Evolutionary conservation across 345 rosid species (phyloP), one percentile per base, ranked within the genome.

Genomic region (Eucalyptus guilfoylei): DNA sequence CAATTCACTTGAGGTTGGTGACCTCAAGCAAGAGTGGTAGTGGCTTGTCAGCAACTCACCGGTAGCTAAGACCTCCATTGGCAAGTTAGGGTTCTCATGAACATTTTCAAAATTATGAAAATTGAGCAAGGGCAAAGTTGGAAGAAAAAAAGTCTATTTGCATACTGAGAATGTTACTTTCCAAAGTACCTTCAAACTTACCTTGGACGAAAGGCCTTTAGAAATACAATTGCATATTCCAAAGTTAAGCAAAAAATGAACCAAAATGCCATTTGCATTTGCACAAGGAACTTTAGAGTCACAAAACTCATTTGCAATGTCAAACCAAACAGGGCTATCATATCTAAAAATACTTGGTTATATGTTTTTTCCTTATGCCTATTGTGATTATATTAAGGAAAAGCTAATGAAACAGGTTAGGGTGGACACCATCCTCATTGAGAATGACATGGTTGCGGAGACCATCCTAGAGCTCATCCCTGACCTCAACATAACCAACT

Each of bases 371-470:
- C 45, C 28, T 87, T 49, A 30, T 44, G 14, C 49, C 14, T 37
- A 40, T 62, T 60, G 54, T 49, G 80, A 87, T 49, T 87, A 24
- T 28, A 60, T 85, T 19, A 32, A 48, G 45, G 28, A 32, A 17
- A 44, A 11, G 50, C 32, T 45, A 23, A n/a, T 54, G 81, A 86
- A 83, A 58, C 86, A 90, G 98, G 94, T 96, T 47, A 95, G 93
- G 92, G 96, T 93, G 55, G 99, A 96, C 15, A 95, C 97, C 3
- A 52, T 96, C 32, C 95, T 97, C 54, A 90, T 96, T 52, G 98
- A 96, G 92, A 96, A 96, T 88, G 98, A 96, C 89, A 58, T 54
- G 86, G 95, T 94, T 85, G 96, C 94, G 34, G 95, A 94, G 91
- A 95, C 99, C 15, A 89, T 96, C 58, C 49, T 92, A 88, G 96